Base-by-base conservation (phyloP, 2,329 filamentous ascomycete species). In the Cladosporium sp. region DNA sequence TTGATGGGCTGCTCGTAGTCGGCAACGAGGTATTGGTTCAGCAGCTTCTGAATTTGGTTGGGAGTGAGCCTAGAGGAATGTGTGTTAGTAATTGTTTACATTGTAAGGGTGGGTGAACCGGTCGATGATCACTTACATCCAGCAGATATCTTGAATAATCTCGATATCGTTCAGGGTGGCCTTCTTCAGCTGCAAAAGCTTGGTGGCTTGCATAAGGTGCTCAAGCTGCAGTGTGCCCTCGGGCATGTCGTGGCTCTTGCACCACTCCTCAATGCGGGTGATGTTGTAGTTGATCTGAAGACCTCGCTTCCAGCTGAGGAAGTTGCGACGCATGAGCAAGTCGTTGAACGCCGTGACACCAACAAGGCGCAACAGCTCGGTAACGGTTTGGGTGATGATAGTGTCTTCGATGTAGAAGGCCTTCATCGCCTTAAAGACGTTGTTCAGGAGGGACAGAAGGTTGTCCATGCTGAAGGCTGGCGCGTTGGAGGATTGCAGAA, bases 271-370 rank as follows among this genome's bases (percentile, higher is more conserved):
- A 69, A 99, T 99, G 65, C 95, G 88, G 26, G 95, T 99, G 78
- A 99, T 99, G 82, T 99, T 99, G 85, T 99, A 99, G 82, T 99
- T 99, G 82, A 99, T 99, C 80, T 99, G 95, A 63, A 99, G 87
- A 73, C 95, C 95, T 79, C 95, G 92, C 85, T 99, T 99, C 95
- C 95, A 99, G 0, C 93, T 97, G 65, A 99, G 86, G 86, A 99
- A 99, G 80, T 98, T 98, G 73, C 95, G 88, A 74, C 95, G 89
- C 93, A 99, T 97, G 71, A 99, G 86, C 68, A 99, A 83, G 77
- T 99, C 95, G 78, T 99, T 99, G 83, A 99, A 99, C 3, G 95
- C 95, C 1, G 95, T 99, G 43, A 99, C 95, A 69, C 95, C 95
- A 65, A 99, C 95, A 56, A 99, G 85, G 67, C 91, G 89, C 67